Percentiles rank a stretch among this genome's conserved stretches.
phyloP scores from a whole-genome alignment of 1,139 yeast species.

The Geotrichum histeridarum region DNA sequence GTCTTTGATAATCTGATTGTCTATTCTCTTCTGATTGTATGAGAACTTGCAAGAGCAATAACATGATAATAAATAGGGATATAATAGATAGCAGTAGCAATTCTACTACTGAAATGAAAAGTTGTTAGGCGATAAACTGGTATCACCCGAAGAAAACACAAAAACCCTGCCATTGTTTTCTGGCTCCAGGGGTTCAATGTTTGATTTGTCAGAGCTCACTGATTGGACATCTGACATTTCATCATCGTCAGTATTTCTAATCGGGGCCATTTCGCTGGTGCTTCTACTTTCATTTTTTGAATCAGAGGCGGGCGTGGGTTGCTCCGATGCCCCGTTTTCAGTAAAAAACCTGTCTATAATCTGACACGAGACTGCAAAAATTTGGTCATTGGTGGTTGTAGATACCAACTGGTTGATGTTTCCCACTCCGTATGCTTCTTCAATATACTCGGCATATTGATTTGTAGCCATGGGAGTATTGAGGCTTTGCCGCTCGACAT shows the following conservation, averaged over 20 bases:
- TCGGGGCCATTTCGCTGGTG: neutral
- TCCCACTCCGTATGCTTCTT: constrained; percentile 98
- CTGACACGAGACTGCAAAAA: constrained; percentile 82
- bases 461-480: constrained; percentile 44
- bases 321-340: neutral
- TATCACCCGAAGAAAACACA: neutral
- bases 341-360: constrained; percentile 83
- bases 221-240: neutral
- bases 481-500: constrained; percentile 75
- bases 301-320: neutral
- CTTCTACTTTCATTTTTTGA: neutral
- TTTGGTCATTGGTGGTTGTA: constrained; percentile 79
- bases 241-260: neutral
- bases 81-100: no score
- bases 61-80: no score
- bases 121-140: no score
- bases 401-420: constrained; percentile 86
- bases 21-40: no score
- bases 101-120: no score
- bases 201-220: neutral
- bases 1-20: no score
- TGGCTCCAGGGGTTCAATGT: neutral
- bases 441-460: constrained; percentile 84
- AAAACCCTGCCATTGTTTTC: neutral
- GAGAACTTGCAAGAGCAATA: no score